These are phyloP conservation scores for Xylaria castorea DNA, from an alignment of 495 filamentous ascomycete species.

Conservation along the genomic window DNA sequence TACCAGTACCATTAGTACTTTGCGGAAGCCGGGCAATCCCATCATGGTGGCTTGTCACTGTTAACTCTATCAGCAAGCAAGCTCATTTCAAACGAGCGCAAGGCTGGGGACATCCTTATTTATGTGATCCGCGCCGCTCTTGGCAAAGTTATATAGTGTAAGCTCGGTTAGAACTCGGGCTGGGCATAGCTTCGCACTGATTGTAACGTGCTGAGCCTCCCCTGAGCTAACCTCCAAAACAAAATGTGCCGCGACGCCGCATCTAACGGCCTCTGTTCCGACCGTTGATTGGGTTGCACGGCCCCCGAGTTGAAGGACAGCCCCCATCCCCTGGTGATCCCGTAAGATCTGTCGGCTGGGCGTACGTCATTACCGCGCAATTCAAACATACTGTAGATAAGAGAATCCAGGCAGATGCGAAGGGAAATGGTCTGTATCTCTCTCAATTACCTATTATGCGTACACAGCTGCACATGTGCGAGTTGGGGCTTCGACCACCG, in stretches of 20 bases:
- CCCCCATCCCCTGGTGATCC: slow-evolving; percentile 4
- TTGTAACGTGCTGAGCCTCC: not conserved
- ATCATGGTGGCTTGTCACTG: slow-evolving; percentile 11
- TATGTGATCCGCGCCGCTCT: not conserved
- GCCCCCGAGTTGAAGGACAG: not conserved
- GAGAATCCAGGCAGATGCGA: not conserved
- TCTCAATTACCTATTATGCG: not conserved
- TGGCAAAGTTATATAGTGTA: slow-evolving; percentile 4
- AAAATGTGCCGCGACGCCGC: not conserved
- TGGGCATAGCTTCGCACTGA: not conserved
- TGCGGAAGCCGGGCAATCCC: slow-evolving; percentile 5
- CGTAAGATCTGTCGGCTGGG: slow-evolving; percentile 6
- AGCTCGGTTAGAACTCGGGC: slow-evolving; percentile 11
- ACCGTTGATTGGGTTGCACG: slow-evolving; percentile 1
- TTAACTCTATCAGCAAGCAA: not conserved
- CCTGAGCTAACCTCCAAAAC: not conserved
- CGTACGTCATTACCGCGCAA: slow-evolving; percentile 1
- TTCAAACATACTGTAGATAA: not conserved
- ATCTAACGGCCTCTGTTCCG: not conserved
- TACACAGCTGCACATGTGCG: not conserved
- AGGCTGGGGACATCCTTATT: slow-evolving; percentile 18
- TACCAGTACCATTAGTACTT: not conserved
- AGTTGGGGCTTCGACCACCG: not conserved
- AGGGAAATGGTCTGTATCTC: not conserved
- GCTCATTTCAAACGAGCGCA: not conserved